Base-by-base conservation (phyloP, 1,284 basidiomycete genomes). In the Melampsora medusae region DNA sequence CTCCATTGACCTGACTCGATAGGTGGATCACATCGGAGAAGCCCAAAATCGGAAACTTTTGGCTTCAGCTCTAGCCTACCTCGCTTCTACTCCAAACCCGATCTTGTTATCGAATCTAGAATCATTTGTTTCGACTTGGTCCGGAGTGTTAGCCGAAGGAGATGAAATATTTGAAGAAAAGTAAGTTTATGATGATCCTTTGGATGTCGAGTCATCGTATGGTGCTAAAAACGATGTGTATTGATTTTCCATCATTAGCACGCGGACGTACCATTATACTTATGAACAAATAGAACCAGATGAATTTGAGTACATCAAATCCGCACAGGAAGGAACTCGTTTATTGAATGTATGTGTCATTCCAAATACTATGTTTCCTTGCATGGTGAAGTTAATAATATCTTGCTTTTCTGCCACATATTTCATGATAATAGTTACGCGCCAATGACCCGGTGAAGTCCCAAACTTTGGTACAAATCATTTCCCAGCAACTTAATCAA, bases 71-170 rank as follows among this genome's bases (percentile, higher is more conserved):
- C 50, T 71, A 33, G 69, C 61, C 42, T 42, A 48, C 31, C 33
- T 71, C 28, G 59, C 35, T 22, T 62, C 69, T 22, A 12, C 49
- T 3, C 61, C 69, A 19, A 71, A 71, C 33, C 69, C 69, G 35
- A 50, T 71, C 38, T 38, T 71, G 25, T 19, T 64, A 33, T 61
- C 69, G 17, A 61, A 64, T 25, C 49, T 71, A 48, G 69, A 48
- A 19, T 59, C 69, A 22, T 62, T 71, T 48, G 69, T 71, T 33
- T 71, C 69, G 31, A 61, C 62, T 61, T 71, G 69, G 69, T 71
- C 59, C 7, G 61, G 69, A 35, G 69, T 71, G 4, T 28, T 71
- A 25, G 69, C 69, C 14, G 69, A 71, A 53, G 69, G 69, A 50
- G 69, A 71, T 48, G 69, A 71, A 35, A 71, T 64, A n/a, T 48